Base-by-base conservation (phyloP, 345 rosid species). In the Salix caprea region DNA sequence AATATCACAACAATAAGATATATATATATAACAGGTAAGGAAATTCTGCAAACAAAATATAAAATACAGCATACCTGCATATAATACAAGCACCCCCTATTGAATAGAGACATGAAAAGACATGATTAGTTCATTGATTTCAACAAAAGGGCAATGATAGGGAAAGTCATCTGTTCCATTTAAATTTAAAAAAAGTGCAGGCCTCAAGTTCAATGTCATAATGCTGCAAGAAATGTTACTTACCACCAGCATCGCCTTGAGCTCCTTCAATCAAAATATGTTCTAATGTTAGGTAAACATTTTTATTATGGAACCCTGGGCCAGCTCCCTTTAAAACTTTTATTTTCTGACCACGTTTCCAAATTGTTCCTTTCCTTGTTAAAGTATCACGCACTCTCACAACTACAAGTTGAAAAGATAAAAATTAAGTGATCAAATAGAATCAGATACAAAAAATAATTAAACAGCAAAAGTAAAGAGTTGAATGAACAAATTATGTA, bases 181-280 rank as follows among this genome's bases (percentile, higher is more conserved):
- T 19, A 23, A 23, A 7, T 62, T 24, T 11, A 23, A 39, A 37
- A 26, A n/a, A 19, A 39, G 32, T 24, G 5, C 8, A 21, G 34
- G 26, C 28, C 4, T 30, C 19, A 74, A 48, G 34, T 46, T 46
- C 46, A 46, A 74, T 23, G 6, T 46, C 52, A 46, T 4, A 14
- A 46, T 46, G 44, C 48, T 3, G 32, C 67, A 21, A 42, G 37
- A 64, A 13, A 72, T 50, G 70, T 58, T 65, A 70, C 88, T 78
- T 78, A 92, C 97, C 95, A 67, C 95, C 91, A 54, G 88, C 83
- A 75, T 92, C 97, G 65, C 88, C 95, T 70, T 76, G 86, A 61
- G 88, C 76, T 52, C 97, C 95, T 87, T 86, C 95, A 75, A 92
- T 80, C 72, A 89, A 23, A 71, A 92, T 87, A 84, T 88, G 82